Conservation (phyloP, 805 yeast species). For the Wickerhamiella domercqiae region DNA sequence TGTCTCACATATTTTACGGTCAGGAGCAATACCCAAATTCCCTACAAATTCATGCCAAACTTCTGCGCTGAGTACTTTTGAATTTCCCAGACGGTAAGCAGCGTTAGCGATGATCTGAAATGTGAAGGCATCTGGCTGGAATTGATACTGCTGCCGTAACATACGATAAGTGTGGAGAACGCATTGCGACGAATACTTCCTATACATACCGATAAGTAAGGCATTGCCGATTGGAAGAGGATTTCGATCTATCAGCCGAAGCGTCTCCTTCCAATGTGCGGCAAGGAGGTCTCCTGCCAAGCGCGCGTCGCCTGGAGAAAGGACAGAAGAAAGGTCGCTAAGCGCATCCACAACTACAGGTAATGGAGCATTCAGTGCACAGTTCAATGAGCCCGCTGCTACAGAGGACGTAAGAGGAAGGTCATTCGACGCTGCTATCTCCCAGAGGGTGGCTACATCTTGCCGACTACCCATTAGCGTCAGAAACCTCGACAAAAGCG, state of each 20-base stretch:
- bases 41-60: conserved; percentile 17
- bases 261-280: background rate
- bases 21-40: background rate
- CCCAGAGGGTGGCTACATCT: conserved; percentile 1
- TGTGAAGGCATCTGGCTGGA: conserved; percentile 10
- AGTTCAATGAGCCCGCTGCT: conserved; percentile 8
- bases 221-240: conserved; percentile 6
- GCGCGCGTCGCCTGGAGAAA: conserved; percentile 5
- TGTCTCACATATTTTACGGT: conserved; percentile 17
- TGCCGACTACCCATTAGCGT: conserved; percentile 7
- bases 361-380: background rate
- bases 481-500: conserved; percentile 1
- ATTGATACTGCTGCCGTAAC: conserved; percentile 1
- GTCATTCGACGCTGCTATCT: conserved; percentile 1
- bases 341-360: background rate
- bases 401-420: conserved; percentile 3
- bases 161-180: conserved; percentile 13
- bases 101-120: conserved; percentile 16
- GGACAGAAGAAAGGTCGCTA: background rate
- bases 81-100: conserved; percentile 20
- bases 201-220: conserved; percentile 8
- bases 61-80: conserved; percentile 17
- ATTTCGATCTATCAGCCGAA: background rate
- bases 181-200: conserved; percentile 10
- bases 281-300: conserved; percentile 11